These are phyloP conservation scores for Apiospora marii DNA, from an alignment of 2,329 filamentous ascomycete genomes.

Conservation along the genomic window DNA sequence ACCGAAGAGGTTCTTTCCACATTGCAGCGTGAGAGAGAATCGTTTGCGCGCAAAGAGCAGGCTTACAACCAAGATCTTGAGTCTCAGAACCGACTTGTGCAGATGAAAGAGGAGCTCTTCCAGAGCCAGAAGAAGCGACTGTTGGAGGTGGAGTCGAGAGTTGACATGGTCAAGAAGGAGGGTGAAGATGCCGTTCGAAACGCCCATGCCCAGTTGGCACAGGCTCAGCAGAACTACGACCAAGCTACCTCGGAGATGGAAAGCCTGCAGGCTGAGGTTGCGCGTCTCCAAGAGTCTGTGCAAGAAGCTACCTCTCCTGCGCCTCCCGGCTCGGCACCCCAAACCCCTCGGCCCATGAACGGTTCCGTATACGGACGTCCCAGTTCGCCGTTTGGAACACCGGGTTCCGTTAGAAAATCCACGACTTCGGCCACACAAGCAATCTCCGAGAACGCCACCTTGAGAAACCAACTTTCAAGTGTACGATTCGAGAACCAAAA, in stretches of 20 bases:
- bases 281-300: conserved; percentile 58
- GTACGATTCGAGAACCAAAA: conserved; percentile 79
- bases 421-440: conserved; percentile 68
- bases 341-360: conserved; percentile 66
- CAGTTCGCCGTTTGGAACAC: conserved; percentile 69
- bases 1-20: conserved; percentile 83
- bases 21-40: conserved; percentile 86
- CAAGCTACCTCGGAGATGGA: conserved; percentile 58
- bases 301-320: conserved; percentile 47
- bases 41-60: conserved; percentile 82
- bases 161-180: conserved; percentile 72
- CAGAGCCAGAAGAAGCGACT: conserved; percentile 75
- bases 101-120: conserved; percentile 80
- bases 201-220: conserved; percentile 64
- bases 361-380: conserved; percentile 60
- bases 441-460: conserved; percentile 69
- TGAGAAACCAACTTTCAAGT: conserved; percentile 75
- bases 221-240: conserved; percentile 56
- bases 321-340: conserved; percentile 59
- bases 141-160: conserved; percentile 70
- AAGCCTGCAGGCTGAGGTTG: conserved; percentile 61
- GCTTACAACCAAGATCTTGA: conserved; percentile 88
- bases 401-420: conserved; percentile 63
- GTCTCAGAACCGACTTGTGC: conserved; percentile 79
- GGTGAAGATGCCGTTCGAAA: conserved; percentile 67